These are phyloP conservation scores for Elaeis guineensis DNA, from an alignment of 176 grass and related monocot genomes.

Conservation along the genomic window DNA sequence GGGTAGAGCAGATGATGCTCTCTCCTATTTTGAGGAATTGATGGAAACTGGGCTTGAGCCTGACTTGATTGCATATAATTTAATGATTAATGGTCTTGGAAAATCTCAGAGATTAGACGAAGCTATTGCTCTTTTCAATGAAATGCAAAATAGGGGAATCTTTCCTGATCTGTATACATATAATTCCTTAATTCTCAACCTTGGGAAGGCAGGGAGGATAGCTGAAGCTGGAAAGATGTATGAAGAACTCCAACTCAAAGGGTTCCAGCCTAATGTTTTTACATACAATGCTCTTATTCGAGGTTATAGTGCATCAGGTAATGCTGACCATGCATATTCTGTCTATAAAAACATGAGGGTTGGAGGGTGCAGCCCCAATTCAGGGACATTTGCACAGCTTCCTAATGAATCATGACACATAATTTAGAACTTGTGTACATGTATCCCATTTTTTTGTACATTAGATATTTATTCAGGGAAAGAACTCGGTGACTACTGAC, in stretches of 20 bases:
- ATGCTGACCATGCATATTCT: slow-evolving; percentile 57
- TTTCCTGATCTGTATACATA: slow-evolving; percentile 75
- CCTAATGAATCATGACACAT: slow-evolving; percentile 34
- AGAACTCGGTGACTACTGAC: background rate
- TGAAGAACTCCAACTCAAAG: slow-evolving; percentile 66
- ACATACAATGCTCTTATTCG: slow-evolving; percentile 90
- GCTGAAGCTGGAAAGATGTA: slow-evolving; percentile 75
- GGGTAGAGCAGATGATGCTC: slow-evolving; percentile 49
- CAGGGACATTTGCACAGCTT: slow-evolving; percentile 78
- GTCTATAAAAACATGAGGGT: slow-evolving; percentile 70
- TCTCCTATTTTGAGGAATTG: slow-evolving; percentile 64
- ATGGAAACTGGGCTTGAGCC: slow-evolving; percentile 45
- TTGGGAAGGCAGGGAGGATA: slow-evolving; percentile 63
- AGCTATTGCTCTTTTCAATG: slow-evolving; percentile 48
- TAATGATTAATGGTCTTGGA: slow-evolving; percentile 75
- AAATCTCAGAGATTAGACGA: slow-evolving; percentile 63
- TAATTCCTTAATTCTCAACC: slow-evolving; percentile 80
- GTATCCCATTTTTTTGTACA: slow-evolving; percentile 1
- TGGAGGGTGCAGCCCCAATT: slow-evolving; percentile 67
- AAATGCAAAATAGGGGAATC: slow-evolving; percentile 74
- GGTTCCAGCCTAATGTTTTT: slow-evolving; percentile 75
- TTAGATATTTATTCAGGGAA: background rate
- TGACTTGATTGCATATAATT: slow-evolving; percentile 80
- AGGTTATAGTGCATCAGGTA: slow-evolving; percentile 54
- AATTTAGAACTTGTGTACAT: slow-evolving; percentile 7